Percentiles rank a stretch among this genome's conserved stretches.
phyloP scores from a whole-genome alignment of 257 asterid species.

The Solanum tarijense region DNA sequence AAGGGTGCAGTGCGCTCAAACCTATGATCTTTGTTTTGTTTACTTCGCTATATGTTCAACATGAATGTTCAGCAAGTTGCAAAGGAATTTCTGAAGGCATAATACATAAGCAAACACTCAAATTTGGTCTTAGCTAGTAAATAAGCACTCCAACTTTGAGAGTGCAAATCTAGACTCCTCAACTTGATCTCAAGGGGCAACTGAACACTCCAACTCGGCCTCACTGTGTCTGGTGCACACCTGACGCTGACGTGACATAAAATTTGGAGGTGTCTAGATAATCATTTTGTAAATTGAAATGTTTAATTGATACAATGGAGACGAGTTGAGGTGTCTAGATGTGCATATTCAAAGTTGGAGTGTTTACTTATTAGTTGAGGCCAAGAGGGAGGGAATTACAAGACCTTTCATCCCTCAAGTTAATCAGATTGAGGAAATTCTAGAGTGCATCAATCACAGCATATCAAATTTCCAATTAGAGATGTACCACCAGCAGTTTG shows the following conservation, averaged over 20 bases:
- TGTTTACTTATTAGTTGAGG: not conserved
- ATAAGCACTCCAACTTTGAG: no score
- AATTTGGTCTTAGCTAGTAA: no score
- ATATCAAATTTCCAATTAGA: not conserved
- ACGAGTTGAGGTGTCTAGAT: not conserved
- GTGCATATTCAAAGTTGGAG: not conserved
- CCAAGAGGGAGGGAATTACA: not conserved
- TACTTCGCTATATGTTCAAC: not conserved
- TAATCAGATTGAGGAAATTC: not conserved
- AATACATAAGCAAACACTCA: no score
- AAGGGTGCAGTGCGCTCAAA: not conserved
- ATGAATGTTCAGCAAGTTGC: not conserved
- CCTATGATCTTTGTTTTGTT: not conserved
- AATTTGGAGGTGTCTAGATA: no score
- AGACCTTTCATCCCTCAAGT: not conserved
- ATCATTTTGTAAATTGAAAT: not conserved
- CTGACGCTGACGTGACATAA: no score
- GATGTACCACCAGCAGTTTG: not conserved
- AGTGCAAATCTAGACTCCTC: no score
- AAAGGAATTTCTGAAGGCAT: not conserved
- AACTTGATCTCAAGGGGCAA: no score
- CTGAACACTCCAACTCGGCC: no score
- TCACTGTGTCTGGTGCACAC: no score
- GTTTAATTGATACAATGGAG: not conserved
- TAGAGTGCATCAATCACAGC: not conserved